These are phyloP conservation scores for Ceraceosorus bombacis DNA, from an alignment of 1,284 basidiomycete species.

Conservation along the genomic window DNA sequence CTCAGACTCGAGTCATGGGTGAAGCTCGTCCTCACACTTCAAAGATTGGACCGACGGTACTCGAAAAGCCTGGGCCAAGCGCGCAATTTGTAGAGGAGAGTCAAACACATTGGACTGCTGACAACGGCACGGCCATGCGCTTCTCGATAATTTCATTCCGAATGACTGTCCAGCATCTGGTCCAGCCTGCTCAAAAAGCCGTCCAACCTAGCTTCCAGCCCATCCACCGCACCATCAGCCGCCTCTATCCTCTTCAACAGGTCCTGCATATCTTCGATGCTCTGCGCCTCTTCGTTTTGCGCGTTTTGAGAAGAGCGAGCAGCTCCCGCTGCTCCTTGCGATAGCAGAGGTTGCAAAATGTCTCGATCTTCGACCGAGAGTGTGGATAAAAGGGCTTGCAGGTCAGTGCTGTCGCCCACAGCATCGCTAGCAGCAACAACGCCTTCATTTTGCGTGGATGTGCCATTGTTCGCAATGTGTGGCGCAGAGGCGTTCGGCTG, in stretches of 20 bases:
- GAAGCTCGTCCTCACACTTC: no score
- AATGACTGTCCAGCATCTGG: conserved; percentile 9
- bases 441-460: no score
- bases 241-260: conserved; percentile 18
- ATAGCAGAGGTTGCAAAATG: conserved; percentile 4
- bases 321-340: background rate
- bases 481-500: no score
- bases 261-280: conserved; percentile 16
- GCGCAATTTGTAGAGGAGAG: no score
- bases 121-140: no score
- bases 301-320: background rate
- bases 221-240: conserved; percentile 22
- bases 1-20: no score
- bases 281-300: background rate
- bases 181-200: conserved; percentile 18
- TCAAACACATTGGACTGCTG: no score
- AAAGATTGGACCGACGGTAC: no score
- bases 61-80: no score
- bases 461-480: no score
- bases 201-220: conserved; percentile 26
- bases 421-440: background rate
- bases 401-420: conserved; percentile 1
- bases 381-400: conserved; percentile 2
- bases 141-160: no score
- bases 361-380: conserved; percentile 7